Conservation (phyloP, 2,329 filamentous ascomycete genomes). For the Botrytis tulipae region DNA sequence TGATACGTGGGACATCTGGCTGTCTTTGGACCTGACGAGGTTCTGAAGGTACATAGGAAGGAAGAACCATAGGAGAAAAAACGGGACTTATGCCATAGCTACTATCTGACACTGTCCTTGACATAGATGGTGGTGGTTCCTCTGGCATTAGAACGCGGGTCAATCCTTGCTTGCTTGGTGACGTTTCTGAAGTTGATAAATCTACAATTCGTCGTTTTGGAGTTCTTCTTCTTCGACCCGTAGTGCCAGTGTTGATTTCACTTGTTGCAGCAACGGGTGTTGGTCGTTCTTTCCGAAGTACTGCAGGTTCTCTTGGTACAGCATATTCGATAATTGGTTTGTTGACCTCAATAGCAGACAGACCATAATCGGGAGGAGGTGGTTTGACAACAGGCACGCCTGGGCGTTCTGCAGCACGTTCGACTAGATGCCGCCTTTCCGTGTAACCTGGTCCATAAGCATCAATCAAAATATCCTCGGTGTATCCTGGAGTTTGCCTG, state of each 20-base stretch:
- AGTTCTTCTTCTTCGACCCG: conserved; percentile 56
- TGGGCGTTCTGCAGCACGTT: conserved; percentile 73
- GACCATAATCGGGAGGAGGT: conserved; percentile 55
- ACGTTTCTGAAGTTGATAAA: conserved; percentile 50
- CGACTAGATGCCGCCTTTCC: conserved; percentile 80
- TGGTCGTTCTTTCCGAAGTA: conserved; percentile 58
- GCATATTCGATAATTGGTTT: conserved; percentile 63
- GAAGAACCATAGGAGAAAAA: conserved; percentile 33
- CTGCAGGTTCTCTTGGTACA: conserved; percentile 47
- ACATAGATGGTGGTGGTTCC: conserved; percentile 24
- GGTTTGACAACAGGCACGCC: conserved; percentile 77
- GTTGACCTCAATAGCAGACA: conserved; percentile 62
- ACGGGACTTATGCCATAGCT: conserved; percentile 38
- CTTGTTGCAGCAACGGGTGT: conserved; percentile 53
- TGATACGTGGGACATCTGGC: conserved; percentile 33
- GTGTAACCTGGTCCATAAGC: conserved; percentile 77
- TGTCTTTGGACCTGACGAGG: conserved; percentile 32
- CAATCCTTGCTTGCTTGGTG: conserved; percentile 30
- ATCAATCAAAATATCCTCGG: conserved; percentile 88
- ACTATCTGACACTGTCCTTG: conserved; percentile 28
- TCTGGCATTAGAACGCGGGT: conserved; percentile 30
- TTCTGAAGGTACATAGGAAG: conserved; percentile 36
- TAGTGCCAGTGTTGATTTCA: conserved; percentile 56
- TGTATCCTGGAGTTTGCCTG: conserved; percentile 82
- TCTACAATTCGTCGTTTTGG: conserved; percentile 65